phyloP scores from a whole-genome alignment of 306 rosid genomes.

The Abrus precatorius region DNA sequence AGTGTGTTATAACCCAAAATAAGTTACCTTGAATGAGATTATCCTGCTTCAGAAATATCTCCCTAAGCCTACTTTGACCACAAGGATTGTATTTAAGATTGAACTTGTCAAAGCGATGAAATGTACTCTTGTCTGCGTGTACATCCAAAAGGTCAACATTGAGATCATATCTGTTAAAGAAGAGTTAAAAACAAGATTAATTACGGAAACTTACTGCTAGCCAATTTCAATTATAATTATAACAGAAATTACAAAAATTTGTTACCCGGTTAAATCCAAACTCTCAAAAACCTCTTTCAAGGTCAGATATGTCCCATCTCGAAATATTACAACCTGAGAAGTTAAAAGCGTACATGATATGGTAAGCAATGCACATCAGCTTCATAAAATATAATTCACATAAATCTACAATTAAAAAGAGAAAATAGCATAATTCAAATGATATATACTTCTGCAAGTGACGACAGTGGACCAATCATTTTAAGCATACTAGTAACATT shows the following conservation, averaged over 20 bases:
- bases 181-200: conserved; percentile 48
- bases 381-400: conserved; percentile 21
- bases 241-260: conserved; percentile 37
- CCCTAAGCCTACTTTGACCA: conserved; percentile 99
- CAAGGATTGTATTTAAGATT: conserved; percentile 99
- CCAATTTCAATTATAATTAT: conserved; percentile 27
- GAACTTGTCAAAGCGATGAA: conserved; percentile 99
- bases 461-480: conserved; percentile 33
- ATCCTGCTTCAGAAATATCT: conserved; percentile 97
- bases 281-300: conserved; percentile 98
- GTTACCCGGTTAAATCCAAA: conserved; percentile 93
- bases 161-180: conserved; percentile 84
- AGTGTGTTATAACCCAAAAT: conserved; percentile 16
- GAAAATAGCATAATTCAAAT: background rate
- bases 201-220: conserved; percentile 17
- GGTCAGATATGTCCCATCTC: conserved; percentile 99
- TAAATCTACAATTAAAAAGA: conserved; percentile 1
- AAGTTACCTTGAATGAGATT: conserved; percentile 94
- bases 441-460: conserved; percentile 7
- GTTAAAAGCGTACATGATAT: conserved; percentile 39
- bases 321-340: conserved; percentile 95
- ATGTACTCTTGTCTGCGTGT: conserved; percentile 99
- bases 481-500: conserved; percentile 16
- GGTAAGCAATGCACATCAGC: conserved; percentile 23
- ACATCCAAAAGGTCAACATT: conserved; percentile 99